Evolutionary conservation across 1,139 yeast species (phyloP).

Genomic region (Hyphopichia khmerensis): DNA sequence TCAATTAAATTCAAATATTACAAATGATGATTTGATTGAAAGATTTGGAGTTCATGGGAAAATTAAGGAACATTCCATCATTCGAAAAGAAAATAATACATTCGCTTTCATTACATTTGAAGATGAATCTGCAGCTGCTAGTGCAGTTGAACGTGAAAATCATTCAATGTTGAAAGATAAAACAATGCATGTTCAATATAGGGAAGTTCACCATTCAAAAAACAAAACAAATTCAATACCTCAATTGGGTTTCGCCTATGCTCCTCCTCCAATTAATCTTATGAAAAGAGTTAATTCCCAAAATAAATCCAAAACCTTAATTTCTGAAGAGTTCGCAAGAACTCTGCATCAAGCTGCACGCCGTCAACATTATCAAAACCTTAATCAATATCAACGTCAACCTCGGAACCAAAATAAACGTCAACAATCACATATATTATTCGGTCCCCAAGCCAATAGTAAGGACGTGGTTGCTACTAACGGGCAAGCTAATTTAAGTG

Average conservation of each 20-base stretch:
- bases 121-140: conserved; percentile 72
- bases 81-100: conserved; percentile 48
- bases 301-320: not conserved
- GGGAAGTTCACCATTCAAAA: conserved; percentile 48
- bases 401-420: not conserved
- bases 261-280: conserved; percentile 74
- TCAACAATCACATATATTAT: not conserved
- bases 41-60: conserved; percentile 70
- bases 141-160: conserved; percentile 79
- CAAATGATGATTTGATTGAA: conserved; percentile 51
- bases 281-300: conserved; percentile 25
- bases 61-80: conserved; percentile 52
- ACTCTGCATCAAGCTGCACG: not conserved
- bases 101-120: conserved; percentile 73
- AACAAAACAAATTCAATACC: conserved; percentile 4
- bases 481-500: not conserved
- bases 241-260: conserved; percentile 45
- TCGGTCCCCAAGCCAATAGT: not conserved
- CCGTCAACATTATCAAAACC: not conserved
- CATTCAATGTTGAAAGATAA: conserved; percentile 70
- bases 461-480: not conserved
- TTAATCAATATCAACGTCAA: not conserved
- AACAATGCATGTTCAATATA: conserved; percentile 82
- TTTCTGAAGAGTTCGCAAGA: not conserved
- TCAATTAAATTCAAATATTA: conserved; percentile 56